Evolutionary conservation across 2,329 filamentous ascomycete genomes (phyloP).

Genomic region (Fusarium devonianum): DNA sequence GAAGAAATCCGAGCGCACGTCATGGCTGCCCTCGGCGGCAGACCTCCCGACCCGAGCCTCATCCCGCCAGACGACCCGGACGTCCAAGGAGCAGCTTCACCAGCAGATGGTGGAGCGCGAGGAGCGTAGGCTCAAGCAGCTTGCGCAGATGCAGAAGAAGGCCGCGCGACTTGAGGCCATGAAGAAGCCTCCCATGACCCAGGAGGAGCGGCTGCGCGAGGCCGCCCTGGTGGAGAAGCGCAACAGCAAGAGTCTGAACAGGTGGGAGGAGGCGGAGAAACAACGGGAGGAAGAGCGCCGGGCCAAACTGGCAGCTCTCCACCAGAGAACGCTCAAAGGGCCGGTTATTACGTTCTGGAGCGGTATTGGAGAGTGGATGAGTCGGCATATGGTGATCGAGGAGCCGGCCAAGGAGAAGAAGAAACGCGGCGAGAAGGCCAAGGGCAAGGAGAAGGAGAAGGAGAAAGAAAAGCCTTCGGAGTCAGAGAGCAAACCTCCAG

Average conservation of each 20-base stretch:
- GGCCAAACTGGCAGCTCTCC: slow-evolving; percentile 84
- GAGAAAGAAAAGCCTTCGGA: slow-evolving; percentile 39
- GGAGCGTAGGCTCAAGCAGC: slow-evolving; percentile 72
- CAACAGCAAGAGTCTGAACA: slow-evolving; percentile 88
- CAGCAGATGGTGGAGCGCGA: slow-evolving; percentile 78
- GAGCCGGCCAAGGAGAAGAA: slow-evolving; percentile 68
- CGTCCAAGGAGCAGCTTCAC: slow-evolving; percentile 68
- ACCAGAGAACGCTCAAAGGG: slow-evolving; percentile 85
- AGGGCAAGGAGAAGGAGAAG: slow-evolving; percentile 36
- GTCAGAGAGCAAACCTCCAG: slow-evolving; percentile 26
- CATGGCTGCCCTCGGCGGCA: slow-evolving; percentile 63
- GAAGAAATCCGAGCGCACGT: slow-evolving; percentile 67
- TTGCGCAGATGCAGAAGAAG: slow-evolving; percentile 71
- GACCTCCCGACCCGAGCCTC: slow-evolving; percentile 67
- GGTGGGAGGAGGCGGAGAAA: slow-evolving; percentile 94
- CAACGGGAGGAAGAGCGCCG: slow-evolving; percentile 83
- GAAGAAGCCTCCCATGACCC: slow-evolving; percentile 84
- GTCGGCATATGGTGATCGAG: slow-evolving; percentile 69
- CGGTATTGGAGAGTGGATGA: slow-evolving; percentile 84
- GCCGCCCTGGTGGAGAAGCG: slow-evolving; percentile 83
- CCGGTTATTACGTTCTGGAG: slow-evolving; percentile 94
- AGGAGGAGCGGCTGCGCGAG: slow-evolving; percentile 83
- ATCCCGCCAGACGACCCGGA: slow-evolving; percentile 63
- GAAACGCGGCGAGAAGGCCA: slow-evolving; percentile 49
- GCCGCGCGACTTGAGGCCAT: slow-evolving; percentile 74